Base-by-base conservation (phyloP, 2,329 filamentous ascomycete genomes). In the Aspergillus ustus region DNA sequence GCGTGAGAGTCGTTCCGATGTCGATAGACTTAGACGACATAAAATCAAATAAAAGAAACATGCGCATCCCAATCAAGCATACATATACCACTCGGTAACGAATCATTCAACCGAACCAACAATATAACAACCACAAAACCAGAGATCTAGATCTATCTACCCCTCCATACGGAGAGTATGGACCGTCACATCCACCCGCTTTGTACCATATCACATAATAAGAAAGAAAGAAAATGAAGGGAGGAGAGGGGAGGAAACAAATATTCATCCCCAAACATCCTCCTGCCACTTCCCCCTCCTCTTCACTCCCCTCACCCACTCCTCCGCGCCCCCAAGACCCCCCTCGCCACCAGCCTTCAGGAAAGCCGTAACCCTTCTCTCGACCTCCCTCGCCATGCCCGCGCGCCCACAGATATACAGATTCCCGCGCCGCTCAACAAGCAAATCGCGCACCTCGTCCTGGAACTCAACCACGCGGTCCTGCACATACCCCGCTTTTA, bases 231-330 rank as follows among this genome's bases (percentile, higher is more conserved):
- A 19, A 45, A 22, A 54, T 37, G 31, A 25, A 20, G 20, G 17
- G 20, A 45, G 28, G n/a, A 48, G 34, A 49, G 22, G 11, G 22
- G 13, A n/a, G 31, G 31, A 28, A 13, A 53, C 20, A 20, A 17
- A 15, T 2, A 43, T 22, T 28, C 15, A 63, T 13, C 59, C 62
- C 83, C 82, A 85, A 48, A 85, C 82, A 76, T 85, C 82, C 66
- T 84, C 82, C 66, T 80, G 79, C 82, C 82, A 85, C 68, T 82
- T 83, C n/a, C 77, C 79, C 29, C 76, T 75, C 66, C 78, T 81
- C 77, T 83, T 84, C 44, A 83, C 69, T 17, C 70, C 75, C 63
- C 82, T 81, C 25, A 73, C 77, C 82, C 82, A 85, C 54, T 75
- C 73, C 57, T 79, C 79, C 15, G 78, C 73, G 49, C 81, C 75